Percentiles rank a stretch among this genome's conserved stretches.
These are phyloP conservation scores for Amylostereum areolatum DNA, from an alignment of 1,284 basidiomycete genomes.

Conservation along the genomic window DNA sequence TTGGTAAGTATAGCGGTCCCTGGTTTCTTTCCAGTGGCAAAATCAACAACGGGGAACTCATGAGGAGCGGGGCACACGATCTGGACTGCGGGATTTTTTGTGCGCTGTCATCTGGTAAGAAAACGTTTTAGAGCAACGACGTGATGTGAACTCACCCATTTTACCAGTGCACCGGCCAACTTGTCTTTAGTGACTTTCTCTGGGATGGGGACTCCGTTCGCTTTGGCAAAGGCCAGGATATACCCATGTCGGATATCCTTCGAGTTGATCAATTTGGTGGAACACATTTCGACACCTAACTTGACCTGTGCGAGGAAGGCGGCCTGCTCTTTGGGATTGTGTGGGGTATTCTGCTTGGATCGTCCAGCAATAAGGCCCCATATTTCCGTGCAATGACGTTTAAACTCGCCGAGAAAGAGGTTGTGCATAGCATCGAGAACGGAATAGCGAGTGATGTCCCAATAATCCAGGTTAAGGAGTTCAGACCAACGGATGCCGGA, in stretches of 20 bases:
- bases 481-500: slow-evolving; percentile 29
- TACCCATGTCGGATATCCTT: neutral
- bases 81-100: neutral
- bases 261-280: slow-evolving; percentile 1
- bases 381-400: slow-evolving; percentile 21
- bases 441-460: slow-evolving; percentile 23
- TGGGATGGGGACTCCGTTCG: neutral
- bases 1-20: neutral
- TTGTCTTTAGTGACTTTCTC: too few relatives aligned
- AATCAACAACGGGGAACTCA: neutral
- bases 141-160: too few relatives aligned
- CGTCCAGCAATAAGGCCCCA: slow-evolving; percentile 9
- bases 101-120: neutral
- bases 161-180: too few relatives aligned
- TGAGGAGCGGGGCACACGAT: neutral
- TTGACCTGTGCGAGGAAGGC: slow-evolving; percentile 11
- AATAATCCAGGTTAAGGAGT: slow-evolving; percentile 31
- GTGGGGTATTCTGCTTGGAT: neutral
- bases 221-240: neutral
- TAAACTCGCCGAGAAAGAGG: slow-evolving; percentile 24
- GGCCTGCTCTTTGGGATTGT: neutral
- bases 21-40: neutral
- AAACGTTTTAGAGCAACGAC: neutral
- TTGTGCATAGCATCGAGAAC: slow-evolving; percentile 33
- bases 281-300: neutral